These are phyloP conservation scores for Phylloporus scabripes DNA, from an alignment of 768 basidiomycete species.

Conservation along the genomic window DNA sequence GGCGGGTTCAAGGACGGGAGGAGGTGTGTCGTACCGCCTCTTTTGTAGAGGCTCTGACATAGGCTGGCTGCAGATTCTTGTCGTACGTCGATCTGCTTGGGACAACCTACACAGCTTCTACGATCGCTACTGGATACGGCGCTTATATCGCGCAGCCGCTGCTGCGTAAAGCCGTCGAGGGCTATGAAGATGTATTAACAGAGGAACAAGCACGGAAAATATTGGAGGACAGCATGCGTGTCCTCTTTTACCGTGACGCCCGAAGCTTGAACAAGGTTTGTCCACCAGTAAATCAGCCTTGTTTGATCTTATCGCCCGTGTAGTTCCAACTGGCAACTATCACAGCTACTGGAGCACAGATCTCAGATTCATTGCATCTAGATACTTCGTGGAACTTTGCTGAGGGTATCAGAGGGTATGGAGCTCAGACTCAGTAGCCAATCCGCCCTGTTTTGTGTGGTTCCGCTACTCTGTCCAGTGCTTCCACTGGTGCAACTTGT, in stretches of 20 bases:
- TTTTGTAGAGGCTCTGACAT: not conserved
- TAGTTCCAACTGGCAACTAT: slow-evolving; percentile 96
- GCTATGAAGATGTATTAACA: slow-evolving; percentile 63
- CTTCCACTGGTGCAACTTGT: not conserved
- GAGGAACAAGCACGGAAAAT: slow-evolving; percentile 76
- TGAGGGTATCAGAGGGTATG: slow-evolving; percentile 87
- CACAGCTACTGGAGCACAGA: slow-evolving; percentile 65
- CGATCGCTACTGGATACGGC: slow-evolving; percentile 94
- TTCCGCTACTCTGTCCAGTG: too few relatives aligned
- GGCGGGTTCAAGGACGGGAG: slow-evolving; percentile 86
- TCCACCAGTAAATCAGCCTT: not conserved
- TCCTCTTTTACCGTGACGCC: slow-evolving; percentile 95
- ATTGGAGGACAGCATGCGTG: slow-evolving; percentile 81
- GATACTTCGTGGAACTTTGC: slow-evolving; percentile 90
- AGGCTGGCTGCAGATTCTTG: slow-evolving; percentile 60
- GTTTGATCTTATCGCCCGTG: not conserved
- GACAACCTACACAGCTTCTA: slow-evolving; percentile 92
- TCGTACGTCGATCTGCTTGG: slow-evolving; percentile 93
- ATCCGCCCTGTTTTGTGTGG: not conserved
- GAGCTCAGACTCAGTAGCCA: slow-evolving; percentile 77
- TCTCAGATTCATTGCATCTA: slow-evolving; percentile 72
- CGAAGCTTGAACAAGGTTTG: slow-evolving; percentile 90
- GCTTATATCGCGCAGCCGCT: slow-evolving; percentile 90
- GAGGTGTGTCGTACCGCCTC: slow-evolving; percentile 42
- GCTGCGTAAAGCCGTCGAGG: slow-evolving; percentile 87